phyloP scores from a whole-genome alignment of 352 stramenopile genomes.

The Globisporangium polare region DNA sequence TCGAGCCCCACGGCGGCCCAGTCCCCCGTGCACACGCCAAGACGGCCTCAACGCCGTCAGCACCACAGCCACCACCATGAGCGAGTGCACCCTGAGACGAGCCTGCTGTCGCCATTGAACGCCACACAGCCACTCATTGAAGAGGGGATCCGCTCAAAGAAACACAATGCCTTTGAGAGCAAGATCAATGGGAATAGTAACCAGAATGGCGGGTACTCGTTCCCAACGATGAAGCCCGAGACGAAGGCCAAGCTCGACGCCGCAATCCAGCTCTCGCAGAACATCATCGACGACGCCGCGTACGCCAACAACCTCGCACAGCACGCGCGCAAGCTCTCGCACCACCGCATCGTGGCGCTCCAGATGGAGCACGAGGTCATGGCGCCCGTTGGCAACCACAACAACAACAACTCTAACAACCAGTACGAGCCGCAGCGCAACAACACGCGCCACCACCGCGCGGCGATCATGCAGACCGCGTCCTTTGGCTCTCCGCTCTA shows the following conservation, averaged over 20 bases:
- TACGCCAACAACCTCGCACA: constrained; percentile 68
- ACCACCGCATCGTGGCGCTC: constrained; percentile 57
- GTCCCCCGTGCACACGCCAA: constrained; percentile 26
- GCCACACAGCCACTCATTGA: constrained; percentile 19
- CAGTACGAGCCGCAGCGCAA: constrained; percentile 9
- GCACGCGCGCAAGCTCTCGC: constrained; percentile 63
- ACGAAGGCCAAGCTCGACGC: constrained; percentile 40
- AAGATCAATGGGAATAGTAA: constrained; percentile 19
- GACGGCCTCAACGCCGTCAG: constrained; percentile 12
- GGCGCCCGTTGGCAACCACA: constrained; percentile 20
- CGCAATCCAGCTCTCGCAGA: constrained; percentile 40
- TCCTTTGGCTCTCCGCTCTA: constrained; percentile 1
- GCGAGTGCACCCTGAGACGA: constrained; percentile 6
- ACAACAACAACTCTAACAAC: constrained; percentile 23
- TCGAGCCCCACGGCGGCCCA: constrained; percentile 3
- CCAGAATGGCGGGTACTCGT: constrained; percentile 2
- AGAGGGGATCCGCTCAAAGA: constrained; percentile 15
- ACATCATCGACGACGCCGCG: constrained; percentile 60
- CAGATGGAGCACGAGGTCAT: constrained; percentile 57
- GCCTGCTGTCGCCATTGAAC: constrained; percentile 13
- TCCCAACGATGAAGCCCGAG: constrained; percentile 14
- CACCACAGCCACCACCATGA: constrained; percentile 11
- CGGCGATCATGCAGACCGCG: constrained; percentile 1
- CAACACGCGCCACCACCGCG: not conserved
- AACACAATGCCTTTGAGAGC: constrained; percentile 17